Percentiles rank a stretch among this genome's conserved stretches.
Conservation (phyloP, 495 filamentous ascomycete genomes). For the Bacidia rubella region DNA sequence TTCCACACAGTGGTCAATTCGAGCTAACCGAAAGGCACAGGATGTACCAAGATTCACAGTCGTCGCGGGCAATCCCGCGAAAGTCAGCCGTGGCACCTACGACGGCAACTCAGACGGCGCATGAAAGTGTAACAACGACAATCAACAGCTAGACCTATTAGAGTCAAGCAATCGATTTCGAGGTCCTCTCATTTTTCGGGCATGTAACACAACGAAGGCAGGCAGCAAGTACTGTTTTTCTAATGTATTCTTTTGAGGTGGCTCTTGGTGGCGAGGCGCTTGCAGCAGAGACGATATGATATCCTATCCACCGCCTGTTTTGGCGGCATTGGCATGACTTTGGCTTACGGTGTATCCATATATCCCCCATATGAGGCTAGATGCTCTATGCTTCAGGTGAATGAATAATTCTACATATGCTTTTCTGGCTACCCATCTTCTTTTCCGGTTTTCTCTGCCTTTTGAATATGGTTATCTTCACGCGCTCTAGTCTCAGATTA, state of each 20-base stretch:
- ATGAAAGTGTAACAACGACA: not conserved
- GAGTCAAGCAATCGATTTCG: too few relatives aligned
- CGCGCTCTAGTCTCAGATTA: too few relatives aligned
- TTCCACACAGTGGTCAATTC: not conserved
- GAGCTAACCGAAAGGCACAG: constrained; percentile 19
- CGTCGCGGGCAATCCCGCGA: constrained; percentile 50
- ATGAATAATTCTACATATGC: too few relatives aligned
- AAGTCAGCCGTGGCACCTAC: constrained; percentile 41
- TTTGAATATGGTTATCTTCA: too few relatives aligned
- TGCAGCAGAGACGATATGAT: too few relatives aligned
- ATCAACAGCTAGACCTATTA: not conserved
- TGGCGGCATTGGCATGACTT: too few relatives aligned
- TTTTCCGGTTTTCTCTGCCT: too few relatives aligned
- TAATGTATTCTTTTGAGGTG: not conserved
- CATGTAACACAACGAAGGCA: not conserved
- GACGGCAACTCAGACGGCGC: constrained; percentile 16
- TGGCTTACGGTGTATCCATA: not conserved
- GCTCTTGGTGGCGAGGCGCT: not conserved
- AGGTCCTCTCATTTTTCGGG: too few relatives aligned
- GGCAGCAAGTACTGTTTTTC: not conserved
- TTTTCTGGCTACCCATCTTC: too few relatives aligned
- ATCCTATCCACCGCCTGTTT: too few relatives aligned
- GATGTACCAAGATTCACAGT: constrained; percentile 50
- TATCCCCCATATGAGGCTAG: not conserved
- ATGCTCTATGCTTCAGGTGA: too few relatives aligned